Percentiles rank a stretch among this genome's conserved stretches.
These are phyloP conservation scores for Podospora didyma DNA, from an alignment of 495 filamentous ascomycete species.

Conservation along the genomic window DNA sequence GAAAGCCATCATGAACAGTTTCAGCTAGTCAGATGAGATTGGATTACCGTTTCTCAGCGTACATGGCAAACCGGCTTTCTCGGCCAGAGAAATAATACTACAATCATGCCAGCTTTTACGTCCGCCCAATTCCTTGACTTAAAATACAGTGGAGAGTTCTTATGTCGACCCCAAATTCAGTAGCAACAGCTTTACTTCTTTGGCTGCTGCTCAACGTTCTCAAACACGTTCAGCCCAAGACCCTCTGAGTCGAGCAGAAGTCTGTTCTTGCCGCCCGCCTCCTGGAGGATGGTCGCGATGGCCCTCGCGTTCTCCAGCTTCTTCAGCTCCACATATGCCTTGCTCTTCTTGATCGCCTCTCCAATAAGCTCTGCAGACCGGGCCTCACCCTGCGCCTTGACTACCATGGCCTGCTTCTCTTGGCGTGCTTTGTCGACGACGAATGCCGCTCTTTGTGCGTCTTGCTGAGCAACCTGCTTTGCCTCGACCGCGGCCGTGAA, in stretches of 20 bases:
- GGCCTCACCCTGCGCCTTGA: constrained; percentile 97
- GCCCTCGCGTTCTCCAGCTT: constrained; percentile 93
- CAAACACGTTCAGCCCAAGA: constrained; percentile 83
- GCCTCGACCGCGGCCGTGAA: constrained; percentile 98
- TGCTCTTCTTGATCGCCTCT: constrained; percentile 98
- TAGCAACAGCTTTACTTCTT: constrained; percentile 22
- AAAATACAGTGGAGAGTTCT: constrained; percentile 46
- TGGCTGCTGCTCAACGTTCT: constrained; percentile 45
- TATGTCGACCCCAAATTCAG: constrained; percentile 11
- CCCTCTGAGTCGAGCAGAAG: constrained; percentile 86
- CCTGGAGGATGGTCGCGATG: constrained; percentile 79
- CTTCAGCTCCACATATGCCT: constrained; percentile 92
- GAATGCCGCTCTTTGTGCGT: constrained; percentile 95
- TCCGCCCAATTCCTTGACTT: constrained; percentile 22
- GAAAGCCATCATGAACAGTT: too few species aligned
- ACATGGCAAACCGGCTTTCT: neutral
- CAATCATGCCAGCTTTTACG: neutral
- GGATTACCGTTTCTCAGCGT: too few species aligned
- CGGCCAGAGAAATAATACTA: constrained; percentile 10
- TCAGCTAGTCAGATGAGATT: too few species aligned
- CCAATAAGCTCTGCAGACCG: constrained; percentile 97
- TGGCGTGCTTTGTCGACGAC: constrained; percentile 98
- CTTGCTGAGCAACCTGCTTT: constrained; percentile 98
- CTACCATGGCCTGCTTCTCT: constrained; percentile 98
- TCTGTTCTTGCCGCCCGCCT: constrained; percentile 86